Percentiles rank a stretch among this genome's conserved stretches.
Conservation (phyloP, 129 eudicot genomes). For the Erigeron canadensis region DNA sequence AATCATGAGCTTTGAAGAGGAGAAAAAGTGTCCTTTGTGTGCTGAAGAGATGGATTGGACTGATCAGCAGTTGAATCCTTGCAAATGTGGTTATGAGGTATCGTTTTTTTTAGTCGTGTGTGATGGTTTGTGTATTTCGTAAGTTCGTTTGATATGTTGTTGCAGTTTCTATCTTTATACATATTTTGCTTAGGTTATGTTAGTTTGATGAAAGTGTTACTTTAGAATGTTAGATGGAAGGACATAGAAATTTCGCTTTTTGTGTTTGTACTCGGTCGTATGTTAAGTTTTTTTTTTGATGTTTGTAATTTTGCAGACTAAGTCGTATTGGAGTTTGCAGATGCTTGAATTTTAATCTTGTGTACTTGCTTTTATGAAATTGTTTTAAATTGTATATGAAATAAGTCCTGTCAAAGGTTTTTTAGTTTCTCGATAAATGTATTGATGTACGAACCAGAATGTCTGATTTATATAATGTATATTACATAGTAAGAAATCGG, state of each 20-base stretch:
- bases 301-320: neutral
- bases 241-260: neutral
- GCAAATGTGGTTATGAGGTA: constrained; percentile 85
- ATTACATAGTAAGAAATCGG: neutral
- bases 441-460: neutral
- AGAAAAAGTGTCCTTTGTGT: constrained; percentile 80
- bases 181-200: constrained; percentile 1
- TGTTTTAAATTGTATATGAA: too few species aligned
- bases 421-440: too few species aligned
- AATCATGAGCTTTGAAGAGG: constrained; percentile 59
- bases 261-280: constrained; percentile 7
- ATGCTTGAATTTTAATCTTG: too few species aligned
- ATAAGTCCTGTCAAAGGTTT: too few species aligned
- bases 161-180: neutral
- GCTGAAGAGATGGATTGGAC: constrained; percentile 94
- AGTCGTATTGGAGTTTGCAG: too few species aligned
- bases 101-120: neutral
- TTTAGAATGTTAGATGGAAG: constrained; percentile 1
- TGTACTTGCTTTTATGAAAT: too few species aligned
- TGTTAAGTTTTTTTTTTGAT: neutral
- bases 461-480: neutral
- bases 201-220: constrained; percentile 1
- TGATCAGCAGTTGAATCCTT: constrained; percentile 79
- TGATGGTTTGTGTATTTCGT: constrained; percentile 2
- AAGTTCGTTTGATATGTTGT: constrained; percentile 12